Evolutionary conservation across 179 eudicot species (phyloP), one percentile per base, ranked within the genome.

Genomic region (Spergularia azorica): DNA sequence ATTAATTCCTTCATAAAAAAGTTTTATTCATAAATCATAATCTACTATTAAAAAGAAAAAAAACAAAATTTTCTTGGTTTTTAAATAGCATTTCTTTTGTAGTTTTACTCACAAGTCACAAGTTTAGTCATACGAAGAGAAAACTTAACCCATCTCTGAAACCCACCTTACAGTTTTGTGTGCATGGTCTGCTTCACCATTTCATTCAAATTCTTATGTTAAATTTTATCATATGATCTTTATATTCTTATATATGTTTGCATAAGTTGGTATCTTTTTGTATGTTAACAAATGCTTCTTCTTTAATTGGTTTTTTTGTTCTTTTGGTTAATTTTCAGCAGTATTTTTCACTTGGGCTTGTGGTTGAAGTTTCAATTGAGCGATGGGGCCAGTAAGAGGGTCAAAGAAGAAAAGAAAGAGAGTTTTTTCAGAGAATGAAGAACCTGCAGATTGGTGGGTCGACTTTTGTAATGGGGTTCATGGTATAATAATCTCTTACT

Each of bases 301-400:
- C 8, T 56, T 65, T 58, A 5, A 48, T 39, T 76, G 74, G 64
- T 65, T 77, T 15, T 73, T 8, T 68, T 74, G 26, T 71, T 57
- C 63, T 52, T 38, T 72, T 63, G 71, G 43, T 75, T 71, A 7
- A 43, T 43, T 43, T 64, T 81, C 54, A 77, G 81, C 67, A 76
- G 64, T 71, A 77, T 72, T 77, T 69, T 76, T 84, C 5, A 46
- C 9, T 67, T 48, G 57, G 8, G 15, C 43, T 36, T 39, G 1
- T 16, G 14, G 68, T 76, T 83, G 67, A 58, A 13, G 64, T 72
- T 72, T 72, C 79, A 84, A 80, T 86, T 82, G 84, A 79, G 58
- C 21, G 86, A 92, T 93, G 96, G 96, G 85, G 71, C 96, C 90
- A 67, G 76, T 84, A 16, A 87, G 84, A 88, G 91, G 91, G 80